Evolutionary conservation across 2,329 filamentous ascomycete genomes (phyloP).

Genomic region (Saccharata proteae): DNA sequence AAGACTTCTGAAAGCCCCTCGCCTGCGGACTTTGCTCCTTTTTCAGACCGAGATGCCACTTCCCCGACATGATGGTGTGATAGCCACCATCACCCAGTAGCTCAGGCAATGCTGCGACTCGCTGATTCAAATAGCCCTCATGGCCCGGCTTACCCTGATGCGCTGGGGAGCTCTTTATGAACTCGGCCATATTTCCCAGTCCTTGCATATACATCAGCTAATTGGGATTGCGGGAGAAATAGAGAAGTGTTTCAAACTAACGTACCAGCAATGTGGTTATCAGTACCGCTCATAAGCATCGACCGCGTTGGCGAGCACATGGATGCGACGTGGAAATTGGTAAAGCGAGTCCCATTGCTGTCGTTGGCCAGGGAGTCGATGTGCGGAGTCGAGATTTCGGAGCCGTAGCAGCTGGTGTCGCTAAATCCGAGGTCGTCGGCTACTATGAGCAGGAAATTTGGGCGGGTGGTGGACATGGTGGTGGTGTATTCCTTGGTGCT

Average conservation of each 20-base stretch:
- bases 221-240: too few relatives aligned
- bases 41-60: conserved; percentile 51
- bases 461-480: conserved; percentile 26
- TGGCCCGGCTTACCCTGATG: conserved; percentile 49
- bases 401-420: conserved; percentile 46
- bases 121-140: conserved; percentile 51
- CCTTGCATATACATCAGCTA: too few relatives aligned
- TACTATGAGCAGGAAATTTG: conserved; percentile 49
- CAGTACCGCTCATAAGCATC: conserved; percentile 55
- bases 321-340: conserved; percentile 52
- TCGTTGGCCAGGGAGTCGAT: conserved; percentile 37
- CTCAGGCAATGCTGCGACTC: conserved; percentile 46
- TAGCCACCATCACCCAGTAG: conserved; percentile 47
- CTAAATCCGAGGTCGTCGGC: conserved; percentile 50
- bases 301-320: conserved; percentile 53
- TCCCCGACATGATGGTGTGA: conserved; percentile 48
- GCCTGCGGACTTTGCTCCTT: conserved; percentile 43
- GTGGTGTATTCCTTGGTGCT: too few relatives aligned
- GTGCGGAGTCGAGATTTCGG: conserved; percentile 49
- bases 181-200: conserved; percentile 34
- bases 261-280: conserved; percentile 48
- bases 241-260: too few relatives aligned
- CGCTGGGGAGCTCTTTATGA: conserved; percentile 36
- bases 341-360: conserved; percentile 43
- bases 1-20: conserved; percentile 48